A percentile compares a stretch with the other conserved stretches of the same genome.
These are phyloP conservation scores for Rhynchosporium graminicola DNA, from an alignment of 2,329 filamentous ascomycete genomes.

Conservation along the genomic window DNA sequence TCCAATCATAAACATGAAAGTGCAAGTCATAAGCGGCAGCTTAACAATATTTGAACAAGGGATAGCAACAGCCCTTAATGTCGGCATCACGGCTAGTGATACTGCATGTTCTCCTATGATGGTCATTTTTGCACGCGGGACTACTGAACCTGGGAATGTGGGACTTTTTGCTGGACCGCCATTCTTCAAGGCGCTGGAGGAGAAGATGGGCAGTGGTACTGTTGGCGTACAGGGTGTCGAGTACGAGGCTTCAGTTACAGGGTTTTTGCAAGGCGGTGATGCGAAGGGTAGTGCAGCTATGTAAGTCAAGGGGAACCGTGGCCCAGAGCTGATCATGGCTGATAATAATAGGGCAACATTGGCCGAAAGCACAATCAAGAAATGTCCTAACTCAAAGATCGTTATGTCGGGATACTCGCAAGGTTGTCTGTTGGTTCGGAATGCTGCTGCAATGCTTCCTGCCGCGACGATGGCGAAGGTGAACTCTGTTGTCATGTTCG, in stretches of 20 bases:
- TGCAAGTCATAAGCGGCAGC: constrained; percentile 8
- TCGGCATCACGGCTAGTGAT: constrained; percentile 6
- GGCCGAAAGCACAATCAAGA: constrained; percentile 21
- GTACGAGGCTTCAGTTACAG: constrained; percentile 47
- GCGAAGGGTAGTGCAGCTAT: constrained; percentile 46
- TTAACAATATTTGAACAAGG: constrained; percentile 9
- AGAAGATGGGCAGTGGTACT: constrained; percentile 45
- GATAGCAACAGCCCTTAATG: constrained; percentile 8
- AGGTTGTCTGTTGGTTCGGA: constrained; percentile 35
- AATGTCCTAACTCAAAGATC: constrained; percentile 32
- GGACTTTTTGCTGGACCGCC: constrained; percentile 52
- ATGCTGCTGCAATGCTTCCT: constrained; percentile 30
- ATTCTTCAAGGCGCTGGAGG: constrained; percentile 49
- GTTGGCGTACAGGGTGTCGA: constrained; percentile 56
- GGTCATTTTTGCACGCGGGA: constrained; percentile 55
- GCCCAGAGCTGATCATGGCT: background rate
- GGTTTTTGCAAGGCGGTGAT: constrained; percentile 50
- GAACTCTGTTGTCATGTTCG: constrained; percentile 35
- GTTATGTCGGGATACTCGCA: constrained; percentile 35
- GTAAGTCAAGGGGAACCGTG: constrained; percentile 8
- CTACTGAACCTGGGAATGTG: constrained; percentile 54
- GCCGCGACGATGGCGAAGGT: constrained; percentile 26
- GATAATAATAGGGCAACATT: constrained; percentile 20
- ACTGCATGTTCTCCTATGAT: constrained; percentile 20
- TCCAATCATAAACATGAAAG: constrained; percentile 13